phyloP scores from a whole-genome alignment of 164 flowering plant genomes.

The Piper betle region DNA sequence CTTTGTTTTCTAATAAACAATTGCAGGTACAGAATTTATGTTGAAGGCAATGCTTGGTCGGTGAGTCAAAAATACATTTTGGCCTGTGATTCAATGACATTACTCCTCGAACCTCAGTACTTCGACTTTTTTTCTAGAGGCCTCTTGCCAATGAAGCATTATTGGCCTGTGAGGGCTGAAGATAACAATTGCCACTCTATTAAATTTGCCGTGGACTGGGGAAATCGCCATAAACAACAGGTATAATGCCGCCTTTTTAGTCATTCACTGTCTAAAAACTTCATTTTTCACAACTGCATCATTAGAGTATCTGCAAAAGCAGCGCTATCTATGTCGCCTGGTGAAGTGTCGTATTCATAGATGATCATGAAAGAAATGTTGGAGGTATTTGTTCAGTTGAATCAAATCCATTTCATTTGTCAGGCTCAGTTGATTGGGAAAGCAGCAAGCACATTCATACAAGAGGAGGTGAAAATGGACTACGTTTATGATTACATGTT shows the following conservation, averaged over 20 bases:
- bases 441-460: slow-evolving; percentile 32
- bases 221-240: slow-evolving; percentile 40
- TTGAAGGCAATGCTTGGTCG: slow-evolving; percentile 93
- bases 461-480: slow-evolving; percentile 40
- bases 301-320: too few species aligned
- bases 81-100: slow-evolving; percentile 63
- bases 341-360: too few species aligned
- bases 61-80: slow-evolving; percentile 81
- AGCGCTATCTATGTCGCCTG: too few species aligned
- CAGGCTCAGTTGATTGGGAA: slow-evolving; percentile 46
- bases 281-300: too few species aligned
- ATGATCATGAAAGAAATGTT: too few species aligned
- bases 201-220: slow-evolving; percentile 65
- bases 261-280: background rate
- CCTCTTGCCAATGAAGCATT: slow-evolving; percentile 49
- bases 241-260: slow-evolving; percentile 9
- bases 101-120: slow-evolving; percentile 53
- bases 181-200: slow-evolving; percentile 34
- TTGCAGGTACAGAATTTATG: slow-evolving; percentile 76
- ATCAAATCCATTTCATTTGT: background rate
- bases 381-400: background rate
- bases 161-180: slow-evolving; percentile 46
- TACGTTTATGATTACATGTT: slow-evolving; percentile 58
- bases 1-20: background rate
- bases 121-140: slow-evolving; percentile 81